Conservation (phyloP, 2,329 filamentous ascomycete species). For the Aspergillus sp. region DNA sequence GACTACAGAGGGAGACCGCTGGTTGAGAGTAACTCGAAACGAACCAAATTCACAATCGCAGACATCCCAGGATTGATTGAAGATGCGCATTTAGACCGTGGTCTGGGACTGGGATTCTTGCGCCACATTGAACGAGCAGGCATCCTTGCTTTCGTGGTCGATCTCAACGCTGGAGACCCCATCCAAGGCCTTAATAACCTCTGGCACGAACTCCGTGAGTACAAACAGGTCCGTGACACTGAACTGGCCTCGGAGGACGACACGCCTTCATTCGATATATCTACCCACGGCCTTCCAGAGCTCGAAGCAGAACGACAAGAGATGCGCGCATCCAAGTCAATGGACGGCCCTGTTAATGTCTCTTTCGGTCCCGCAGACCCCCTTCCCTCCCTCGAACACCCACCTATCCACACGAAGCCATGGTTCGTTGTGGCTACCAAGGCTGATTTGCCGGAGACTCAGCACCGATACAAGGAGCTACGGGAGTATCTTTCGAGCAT, state of each 20-base stretch:
- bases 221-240: constrained; percentile 71
- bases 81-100: constrained; percentile 84
- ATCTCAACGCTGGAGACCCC: constrained; percentile 72
- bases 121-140: constrained; percentile 90
- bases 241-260: constrained; percentile 60
- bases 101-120: constrained; percentile 83
- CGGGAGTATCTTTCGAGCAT: constrained; percentile 64
- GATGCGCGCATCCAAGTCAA: neutral
- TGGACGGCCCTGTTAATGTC: neutral
- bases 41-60: constrained; percentile 83
- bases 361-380: constrained; percentile 9
- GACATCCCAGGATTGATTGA: constrained; percentile 93
- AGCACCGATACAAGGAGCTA: constrained; percentile 66
- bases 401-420: constrained; percentile 85
- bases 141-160: constrained; percentile 88
- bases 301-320: constrained; percentile 9
- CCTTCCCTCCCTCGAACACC: constrained; percentile 45
- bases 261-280: constrained; percentile 49
- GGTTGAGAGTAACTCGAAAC: constrained; percentile 47
- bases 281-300: constrained; percentile 18
- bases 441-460: constrained; percentile 72
- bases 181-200: constrained; percentile 70
- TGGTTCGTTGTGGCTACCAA: constrained; percentile 97
- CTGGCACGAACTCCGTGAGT: constrained; percentile 86
- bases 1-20: constrained; percentile 69